Percentiles rank a stretch among this genome's conserved stretches.
phyloP scores from a whole-genome alignment of 1,284 basidiomycete species.

The Coniophora puteana region DNA sequence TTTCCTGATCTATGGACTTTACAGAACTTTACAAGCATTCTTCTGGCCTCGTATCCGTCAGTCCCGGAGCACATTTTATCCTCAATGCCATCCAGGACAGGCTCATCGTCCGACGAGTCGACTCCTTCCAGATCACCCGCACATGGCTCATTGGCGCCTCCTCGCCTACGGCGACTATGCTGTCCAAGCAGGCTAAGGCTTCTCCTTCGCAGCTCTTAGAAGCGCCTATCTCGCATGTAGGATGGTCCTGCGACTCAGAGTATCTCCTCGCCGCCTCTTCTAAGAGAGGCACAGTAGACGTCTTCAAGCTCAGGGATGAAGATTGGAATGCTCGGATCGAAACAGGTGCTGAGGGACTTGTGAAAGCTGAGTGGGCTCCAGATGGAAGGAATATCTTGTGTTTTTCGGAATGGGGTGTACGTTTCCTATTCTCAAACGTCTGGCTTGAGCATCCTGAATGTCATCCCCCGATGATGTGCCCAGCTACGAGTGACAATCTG shows the following conservation, averaged over 20 bases:
- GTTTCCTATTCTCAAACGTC: constrained; percentile 29
- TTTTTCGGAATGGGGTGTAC: constrained; percentile 85
- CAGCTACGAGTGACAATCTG: constrained; percentile 81
- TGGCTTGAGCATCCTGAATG: too few relatives aligned
- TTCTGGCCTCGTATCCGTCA: constrained; percentile 63
- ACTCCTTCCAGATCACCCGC: constrained; percentile 70
- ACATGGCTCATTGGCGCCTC: constrained; percentile 63
- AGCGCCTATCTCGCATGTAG: constrained; percentile 63
- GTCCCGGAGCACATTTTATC: constrained; percentile 71
- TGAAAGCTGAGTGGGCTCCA: constrained; percentile 82
- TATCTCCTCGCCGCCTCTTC: constrained; percentile 74
- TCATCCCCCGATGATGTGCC: constrained; percentile 3
- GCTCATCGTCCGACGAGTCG: constrained; percentile 69
- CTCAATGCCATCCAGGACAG: constrained; percentile 70
- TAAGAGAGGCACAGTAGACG: constrained; percentile 60
- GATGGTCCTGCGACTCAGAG: constrained; percentile 83
- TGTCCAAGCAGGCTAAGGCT: constrained; percentile 19
- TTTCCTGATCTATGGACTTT: constrained; percentile 61
- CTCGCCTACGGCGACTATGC: constrained; percentile 41
- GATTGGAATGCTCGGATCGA: constrained; percentile 70
- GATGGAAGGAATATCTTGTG: constrained; percentile 79
- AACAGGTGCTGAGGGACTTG: constrained; percentile 78
- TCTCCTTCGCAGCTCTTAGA: constrained; percentile 11
- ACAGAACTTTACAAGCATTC: constrained; percentile 79
- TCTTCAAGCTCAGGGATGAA: constrained; percentile 73